Evolutionary conservation across 2,329 filamentous ascomycete genomes (phyloP).

Genomic region (Arthrobotrys iridis): DNA sequence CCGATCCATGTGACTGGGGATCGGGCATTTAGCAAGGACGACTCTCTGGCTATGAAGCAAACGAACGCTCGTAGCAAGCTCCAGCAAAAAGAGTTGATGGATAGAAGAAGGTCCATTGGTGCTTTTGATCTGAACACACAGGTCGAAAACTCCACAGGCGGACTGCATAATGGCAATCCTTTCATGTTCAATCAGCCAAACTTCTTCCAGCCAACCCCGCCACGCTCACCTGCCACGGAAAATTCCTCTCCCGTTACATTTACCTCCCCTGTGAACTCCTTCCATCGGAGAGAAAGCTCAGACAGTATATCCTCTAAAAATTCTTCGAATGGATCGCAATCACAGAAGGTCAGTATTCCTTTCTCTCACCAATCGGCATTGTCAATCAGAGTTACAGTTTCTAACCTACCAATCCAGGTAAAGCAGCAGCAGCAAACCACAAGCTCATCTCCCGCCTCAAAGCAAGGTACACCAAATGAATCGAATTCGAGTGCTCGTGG

Average conservation of each 20-base stretch:
- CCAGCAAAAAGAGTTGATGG: constrained; percentile 55
- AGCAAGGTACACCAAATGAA: constrained; percentile 40
- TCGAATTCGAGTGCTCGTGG: not conserved
- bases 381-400: not conserved
- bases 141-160: constrained; percentile 46
- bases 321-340: constrained; percentile 45
- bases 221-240: constrained; percentile 48
- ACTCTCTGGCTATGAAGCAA: constrained; percentile 32
- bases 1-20: constrained; percentile 34
- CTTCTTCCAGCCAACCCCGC: constrained; percentile 49
- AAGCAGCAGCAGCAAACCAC: constrained; percentile 33
- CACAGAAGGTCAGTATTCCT: constrained; percentile 22
- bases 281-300: constrained; percentile 46
- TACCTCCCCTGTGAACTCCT: constrained; percentile 37
- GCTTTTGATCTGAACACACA: constrained; percentile 55
- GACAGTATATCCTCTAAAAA: constrained; percentile 49
- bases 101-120: constrained; percentile 57
- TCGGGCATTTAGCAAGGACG: constrained; percentile 56
- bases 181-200: constrained; percentile 52
- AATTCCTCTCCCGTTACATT: constrained; percentile 46
- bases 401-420: constrained; percentile 7
- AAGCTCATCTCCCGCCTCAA: constrained; percentile 63
- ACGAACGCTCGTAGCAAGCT: constrained; percentile 33
- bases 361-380: not conserved
- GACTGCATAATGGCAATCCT: constrained; percentile 50